Conservation (phyloP, 768 basidiomycete genomes). For the Termitomyces sp. region DNA sequence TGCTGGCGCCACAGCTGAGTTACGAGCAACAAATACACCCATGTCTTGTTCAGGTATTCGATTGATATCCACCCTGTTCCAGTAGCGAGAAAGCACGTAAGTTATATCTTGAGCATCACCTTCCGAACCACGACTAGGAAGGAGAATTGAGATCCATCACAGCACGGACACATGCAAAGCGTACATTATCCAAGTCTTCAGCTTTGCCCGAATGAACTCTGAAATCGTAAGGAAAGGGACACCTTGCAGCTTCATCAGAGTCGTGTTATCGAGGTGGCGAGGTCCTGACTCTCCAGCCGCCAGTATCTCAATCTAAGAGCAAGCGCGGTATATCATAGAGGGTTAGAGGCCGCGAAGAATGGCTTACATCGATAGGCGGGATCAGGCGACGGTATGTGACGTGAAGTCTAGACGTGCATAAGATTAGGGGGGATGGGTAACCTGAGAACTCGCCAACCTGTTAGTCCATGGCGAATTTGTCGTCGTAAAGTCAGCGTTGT, state of each 20-base stretch:
- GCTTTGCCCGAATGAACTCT: conserved; percentile 83
- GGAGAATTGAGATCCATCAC: conserved; percentile 17
- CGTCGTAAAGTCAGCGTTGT: conserved; percentile 61
- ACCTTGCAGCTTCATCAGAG: conserved; percentile 64
- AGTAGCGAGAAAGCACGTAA: conserved; percentile 69
- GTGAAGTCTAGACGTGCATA: conserved; percentile 53
- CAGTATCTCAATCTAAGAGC: conserved; percentile 72
- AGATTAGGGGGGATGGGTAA: conserved; percentile 8
- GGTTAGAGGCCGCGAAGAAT: background rate
- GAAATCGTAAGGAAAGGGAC: conserved; percentile 83
- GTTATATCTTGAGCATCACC: conserved; percentile 77
- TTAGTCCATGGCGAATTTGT: conserved; percentile 86
- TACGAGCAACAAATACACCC: conserved; percentile 66
- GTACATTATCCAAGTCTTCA: conserved; percentile 82
- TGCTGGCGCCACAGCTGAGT: conserved; percentile 61
- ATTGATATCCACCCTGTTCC: conserved; percentile 84
- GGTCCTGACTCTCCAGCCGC: conserved; percentile 83
- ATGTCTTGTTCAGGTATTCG: conserved; percentile 85
- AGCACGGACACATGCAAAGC: conserved; percentile 24
- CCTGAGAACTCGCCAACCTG: conserved; percentile 44
- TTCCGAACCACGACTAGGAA: conserved; percentile 61
- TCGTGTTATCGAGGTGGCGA: conserved; percentile 65
- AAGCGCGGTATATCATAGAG: conserved; percentile 7
- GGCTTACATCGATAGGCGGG: conserved; percentile 71
- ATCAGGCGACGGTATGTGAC: conserved; percentile 74